Evolutionary conservation across 192 early-diverging fungal genomes (phyloP).

Genomic region (Linnemannia elongata): DNA sequence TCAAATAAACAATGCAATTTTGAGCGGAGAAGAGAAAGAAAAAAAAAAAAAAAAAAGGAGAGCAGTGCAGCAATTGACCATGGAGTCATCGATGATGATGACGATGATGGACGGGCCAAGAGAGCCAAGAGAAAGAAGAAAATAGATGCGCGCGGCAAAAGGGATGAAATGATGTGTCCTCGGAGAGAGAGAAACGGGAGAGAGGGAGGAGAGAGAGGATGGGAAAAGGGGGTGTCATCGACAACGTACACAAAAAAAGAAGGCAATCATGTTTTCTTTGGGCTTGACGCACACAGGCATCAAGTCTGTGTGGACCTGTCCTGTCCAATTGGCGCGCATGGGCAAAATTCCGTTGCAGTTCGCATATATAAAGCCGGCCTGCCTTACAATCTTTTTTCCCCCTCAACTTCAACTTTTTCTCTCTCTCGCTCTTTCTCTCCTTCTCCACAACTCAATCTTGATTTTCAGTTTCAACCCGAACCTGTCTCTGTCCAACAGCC

Average conservation of each 20-base stretch:
- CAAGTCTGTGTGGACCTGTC: neutral
- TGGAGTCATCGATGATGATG: conserved; percentile 8
- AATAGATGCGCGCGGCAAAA: neutral
- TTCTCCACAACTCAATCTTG: neutral
- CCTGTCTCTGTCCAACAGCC: neutral
- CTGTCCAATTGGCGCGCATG: neutral
- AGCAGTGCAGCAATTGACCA: neutral
- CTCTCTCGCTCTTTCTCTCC: neutral
- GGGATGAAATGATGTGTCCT: neutral
- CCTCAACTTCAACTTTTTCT: neutral
- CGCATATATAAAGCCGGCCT: neutral
- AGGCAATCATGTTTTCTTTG: neutral
- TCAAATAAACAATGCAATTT: neutral
- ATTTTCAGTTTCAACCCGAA: neutral
- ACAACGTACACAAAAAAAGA: neutral
- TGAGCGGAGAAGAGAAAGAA: neutral
- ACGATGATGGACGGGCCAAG: neutral
- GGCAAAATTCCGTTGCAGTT: neutral
- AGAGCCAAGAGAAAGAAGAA: neutral
- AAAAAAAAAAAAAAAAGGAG: neutral
- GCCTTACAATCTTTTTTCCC: neutral
- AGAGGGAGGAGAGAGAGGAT: neutral
- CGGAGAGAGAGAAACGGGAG: neutral
- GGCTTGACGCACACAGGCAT: neutral
- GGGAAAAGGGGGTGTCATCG: neutral